Evolutionary conservation across 2,329 filamentous ascomycete genomes (phyloP).

Genomic region (Aureobasidium sp.): DNA sequence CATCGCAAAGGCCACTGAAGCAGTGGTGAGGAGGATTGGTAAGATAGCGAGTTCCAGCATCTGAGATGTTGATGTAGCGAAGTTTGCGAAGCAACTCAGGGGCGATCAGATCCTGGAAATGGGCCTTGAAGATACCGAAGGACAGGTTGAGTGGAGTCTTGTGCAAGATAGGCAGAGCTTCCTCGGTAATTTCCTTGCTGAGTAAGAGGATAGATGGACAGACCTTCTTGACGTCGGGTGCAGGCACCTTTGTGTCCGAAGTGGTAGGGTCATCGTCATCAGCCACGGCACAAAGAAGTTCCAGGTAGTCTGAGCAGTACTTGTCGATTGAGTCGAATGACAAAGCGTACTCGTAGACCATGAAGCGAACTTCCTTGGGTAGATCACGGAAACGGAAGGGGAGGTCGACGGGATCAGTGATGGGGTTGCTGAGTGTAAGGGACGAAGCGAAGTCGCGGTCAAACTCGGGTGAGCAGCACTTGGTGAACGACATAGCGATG

Average conservation of each 20-base stretch:
- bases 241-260: background rate
- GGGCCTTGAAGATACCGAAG: constrained; percentile 23
- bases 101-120: constrained; percentile 21
- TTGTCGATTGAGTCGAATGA: constrained; percentile 18
- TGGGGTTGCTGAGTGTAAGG: background rate
- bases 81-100: constrained; percentile 23
- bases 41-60: constrained; percentile 11
- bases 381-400: constrained; percentile 18
- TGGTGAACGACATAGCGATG: background rate
- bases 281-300: constrained; percentile 13
- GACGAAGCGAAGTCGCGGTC: background rate
- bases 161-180: constrained; percentile 26
- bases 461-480: background rate
- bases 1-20: constrained; percentile 25
- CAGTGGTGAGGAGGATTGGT: constrained; percentile 17
- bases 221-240: constrained; percentile 13
- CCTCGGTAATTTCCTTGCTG: constrained; percentile 29
- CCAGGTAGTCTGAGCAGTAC: constrained; percentile 22
- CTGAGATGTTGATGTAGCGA: constrained; percentile 18
- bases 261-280: background rate
- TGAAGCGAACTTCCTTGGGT: constrained; percentile 19
- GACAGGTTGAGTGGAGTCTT: constrained; percentile 24
- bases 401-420: background rate
- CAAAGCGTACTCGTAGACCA: constrained; percentile 18
- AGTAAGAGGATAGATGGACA: constrained; percentile 30